A percentile compares a stretch with the other conserved stretches of the same genome.
phyloP scores from a whole-genome alignment of 2,329 filamentous ascomycete genomes.

The Colletotrichum sp. region DNA sequence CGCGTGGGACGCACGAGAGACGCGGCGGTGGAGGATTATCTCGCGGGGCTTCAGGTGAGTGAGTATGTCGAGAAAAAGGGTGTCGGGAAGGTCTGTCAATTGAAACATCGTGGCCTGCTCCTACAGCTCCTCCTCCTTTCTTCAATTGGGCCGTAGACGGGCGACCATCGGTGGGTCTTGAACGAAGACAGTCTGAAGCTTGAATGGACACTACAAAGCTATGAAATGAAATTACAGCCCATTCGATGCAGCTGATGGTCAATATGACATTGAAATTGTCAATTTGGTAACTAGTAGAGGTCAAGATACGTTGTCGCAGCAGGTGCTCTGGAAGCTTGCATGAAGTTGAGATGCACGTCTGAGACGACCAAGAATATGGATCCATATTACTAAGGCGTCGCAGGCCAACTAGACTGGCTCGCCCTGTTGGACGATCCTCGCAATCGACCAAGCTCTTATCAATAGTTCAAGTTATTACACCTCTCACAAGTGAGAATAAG shows the following conservation, averaged over 20 bases:
- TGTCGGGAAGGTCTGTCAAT: slow-evolving; percentile 56
- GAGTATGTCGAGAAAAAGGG: slow-evolving; percentile 62
- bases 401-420: background rate
- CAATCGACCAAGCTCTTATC: background rate
- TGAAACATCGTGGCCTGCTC: slow-evolving; percentile 30
- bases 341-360: background rate
- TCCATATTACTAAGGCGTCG: background rate
- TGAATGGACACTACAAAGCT: background rate
- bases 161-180: background rate
- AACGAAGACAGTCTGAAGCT: background rate
- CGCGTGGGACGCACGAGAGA: slow-evolving; percentile 53
- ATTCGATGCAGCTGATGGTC: background rate
- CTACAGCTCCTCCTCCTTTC: background rate
- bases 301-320: background rate
- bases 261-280: background rate
- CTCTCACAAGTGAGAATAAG: too few relatives aligned
- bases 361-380: background rate
- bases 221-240: background rate
- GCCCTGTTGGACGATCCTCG: background rate
- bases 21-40: slow-evolving; percentile 54
- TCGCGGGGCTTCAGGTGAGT: slow-evolving; percentile 54
- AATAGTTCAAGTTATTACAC: background rate
- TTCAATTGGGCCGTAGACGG: background rate
- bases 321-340: background rate
- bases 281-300: background rate